Evolutionary conservation across 2,329 filamentous ascomycete species (phyloP), one percentile per base, ranked within the genome.

Genomic region (Venturia nashicola): DNA sequence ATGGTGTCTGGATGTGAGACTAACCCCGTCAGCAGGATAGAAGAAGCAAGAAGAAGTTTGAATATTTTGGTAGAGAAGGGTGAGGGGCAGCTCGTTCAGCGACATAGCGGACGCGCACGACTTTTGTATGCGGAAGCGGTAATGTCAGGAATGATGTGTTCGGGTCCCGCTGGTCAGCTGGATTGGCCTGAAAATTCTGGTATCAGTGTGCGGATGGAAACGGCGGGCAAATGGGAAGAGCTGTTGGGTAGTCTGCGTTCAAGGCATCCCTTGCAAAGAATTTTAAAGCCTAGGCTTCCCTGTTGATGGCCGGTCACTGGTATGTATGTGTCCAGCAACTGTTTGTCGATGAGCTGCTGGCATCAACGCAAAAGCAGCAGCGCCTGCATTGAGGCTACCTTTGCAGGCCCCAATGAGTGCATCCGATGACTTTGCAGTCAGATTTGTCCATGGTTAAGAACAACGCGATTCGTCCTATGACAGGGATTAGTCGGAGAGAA

Each of bases 241-340:
- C 64, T 42, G 27, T 51, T 20, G 44, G n/a, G 32, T 27, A 12
- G 55, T 32, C 11, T 20, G 62, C 40, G 43, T 57, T 27, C 46
- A 57, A 59, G 62, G 62, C 27, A 61, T 20, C 46, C 51, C 61
- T 57, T 48, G 46, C 54, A 62, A 54, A 54, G 34, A 46, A 23
- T 44, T 51, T 20, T 18, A 36, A 42, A 44, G 36, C 42, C 55
- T 36, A 57, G 63, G 54, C 63, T 65, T 63, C 42, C 63, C 63
- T 62, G 57, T 61, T 59, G 20, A 32, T 39, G 23, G 32, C 59
- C 63, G 63, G 63, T 62, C 63, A 65, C 9, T 42, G 40, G 14
- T 12, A 62, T 51, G 40, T n/a, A 62, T 62, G 57, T 65, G 63
- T 65, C 63, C 42, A 65, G 46, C 63, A 65, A 14, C 63, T 48